Evolutionary conservation across 2,329 filamentous ascomycete species (phyloP), one percentile per base, ranked within the genome.

Genomic region (Lachnellula occidentalis): DNA sequence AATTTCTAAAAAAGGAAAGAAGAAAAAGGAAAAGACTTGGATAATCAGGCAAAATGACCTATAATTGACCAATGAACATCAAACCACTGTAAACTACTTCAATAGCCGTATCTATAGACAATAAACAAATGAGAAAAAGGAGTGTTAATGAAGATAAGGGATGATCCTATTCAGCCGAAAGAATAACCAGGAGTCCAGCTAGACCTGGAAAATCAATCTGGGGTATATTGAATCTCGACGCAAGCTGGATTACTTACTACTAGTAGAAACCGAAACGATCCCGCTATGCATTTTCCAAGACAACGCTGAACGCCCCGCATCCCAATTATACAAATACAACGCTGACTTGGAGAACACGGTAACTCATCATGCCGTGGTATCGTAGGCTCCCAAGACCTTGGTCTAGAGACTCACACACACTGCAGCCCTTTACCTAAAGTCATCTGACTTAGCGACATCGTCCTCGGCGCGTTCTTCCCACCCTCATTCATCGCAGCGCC

Each of bases 381-480:
- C 45, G 43, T 53, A 17, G 15, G 43, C 6, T 24, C 36, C 19
- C 45, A 47, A 53, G 48, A 43, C 37, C 49, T 5, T 39, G 5
- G 14, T 39, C 49, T 37, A 17, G 31, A 60, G 47, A 61, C 59
- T 62, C 53, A 62, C 37, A 49, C 54, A 55, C 45, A 58, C 42
- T 59, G 58, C 19, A 53, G 37, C 14, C 57, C 56, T 22, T 55
- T 59, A 5, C 57, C 57, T 61, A 79, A 70, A 1, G 81, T 85
- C 61, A 85, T 68, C 64, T 82, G 80, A 56, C 81, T 81, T 11
- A 87, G 73, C 27, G 81, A 88, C 64, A 90, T 75, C 43, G 82
- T 86, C 59, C 81, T 79, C 21, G 81, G 81, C 1, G 83, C 81
- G 66, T 74, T 81, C 58, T 79, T 78, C 49, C 50, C 55, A 37